phyloP scores from a whole-genome alignment of 768 basidiomycete species.

The Sistotremastrum niveocremeum region DNA sequence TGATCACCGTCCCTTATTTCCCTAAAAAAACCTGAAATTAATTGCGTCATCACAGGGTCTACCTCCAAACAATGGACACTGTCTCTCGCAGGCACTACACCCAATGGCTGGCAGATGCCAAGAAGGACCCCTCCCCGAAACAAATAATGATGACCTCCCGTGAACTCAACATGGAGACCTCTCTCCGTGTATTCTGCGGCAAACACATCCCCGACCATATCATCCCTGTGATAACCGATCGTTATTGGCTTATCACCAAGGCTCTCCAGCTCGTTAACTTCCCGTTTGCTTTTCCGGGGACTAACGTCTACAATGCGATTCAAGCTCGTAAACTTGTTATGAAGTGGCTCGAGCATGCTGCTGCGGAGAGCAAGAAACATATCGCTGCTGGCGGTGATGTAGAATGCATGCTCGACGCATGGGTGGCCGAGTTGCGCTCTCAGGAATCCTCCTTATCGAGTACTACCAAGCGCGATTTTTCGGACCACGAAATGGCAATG shows the following conservation, averaged over 20 bases:
- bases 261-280: conserved; percentile 99
- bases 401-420: conserved; percentile 85
- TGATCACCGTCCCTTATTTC: background rate
- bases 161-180: conserved; percentile 93
- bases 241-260: conserved; percentile 92
- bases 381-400: conserved; percentile 74
- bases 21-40: background rate
- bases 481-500: conserved; percentile 92
- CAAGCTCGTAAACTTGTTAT: conserved; percentile 81
- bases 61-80: conserved; percentile 69
- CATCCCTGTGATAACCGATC: conserved; percentile 70
- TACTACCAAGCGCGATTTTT: conserved; percentile 68
- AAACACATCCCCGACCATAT: conserved; percentile 73
- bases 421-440: conserved; percentile 53
- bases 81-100: conserved; percentile 67
- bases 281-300: conserved; percentile 87
- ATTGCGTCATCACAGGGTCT: conserved; percentile 39
- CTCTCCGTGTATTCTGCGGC: conserved; percentile 91
- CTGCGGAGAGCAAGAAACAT: conserved; percentile 61
- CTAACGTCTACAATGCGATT: conserved; percentile 89
- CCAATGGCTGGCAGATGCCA: conserved; percentile 53
- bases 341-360: conserved; percentile 68
- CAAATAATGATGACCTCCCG: conserved; percentile 87
- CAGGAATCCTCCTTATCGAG: conserved; percentile 27
- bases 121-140: conserved; percentile 31